Percentiles rank a stretch among this genome's conserved stretches.
These are phyloP conservation scores for Boletus semigastroideus DNA, from an alignment of 1,284 basidiomycete species.

Conservation along the genomic window DNA sequence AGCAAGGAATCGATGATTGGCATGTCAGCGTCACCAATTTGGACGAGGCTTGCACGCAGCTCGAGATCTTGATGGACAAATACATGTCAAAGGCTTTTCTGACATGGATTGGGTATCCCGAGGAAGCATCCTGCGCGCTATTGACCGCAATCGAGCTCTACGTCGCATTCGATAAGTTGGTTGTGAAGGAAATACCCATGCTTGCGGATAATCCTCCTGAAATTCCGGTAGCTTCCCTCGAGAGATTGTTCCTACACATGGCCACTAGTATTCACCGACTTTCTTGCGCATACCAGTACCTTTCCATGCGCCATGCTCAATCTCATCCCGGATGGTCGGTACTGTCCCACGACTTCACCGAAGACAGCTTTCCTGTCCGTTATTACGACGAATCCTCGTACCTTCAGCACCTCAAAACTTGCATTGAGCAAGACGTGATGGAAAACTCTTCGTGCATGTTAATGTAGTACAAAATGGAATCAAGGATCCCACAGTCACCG, in stretches of 20 bases:
- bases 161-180: background rate
- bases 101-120: background rate
- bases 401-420: background rate
- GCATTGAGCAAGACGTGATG: background rate
- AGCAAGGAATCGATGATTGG: background rate
- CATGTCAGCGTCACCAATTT: background rate
- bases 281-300: background rate
- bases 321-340: background rate
- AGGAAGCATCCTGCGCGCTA: background rate
- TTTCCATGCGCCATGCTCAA: background rate
- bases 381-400: background rate
- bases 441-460: background rate
- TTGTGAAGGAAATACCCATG: background rate
- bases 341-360: constrained; percentile 20
- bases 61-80: background rate
- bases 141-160: background rate
- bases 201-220: background rate
- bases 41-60: background rate
- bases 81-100: background rate
- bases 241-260: background rate
- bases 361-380: constrained; percentile 4
- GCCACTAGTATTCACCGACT: background rate
- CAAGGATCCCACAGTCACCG: no score
- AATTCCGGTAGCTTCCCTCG: background rate
- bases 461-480: no score